phyloP scores from a whole-genome alignment of 2,329 filamentous ascomycete genomes.

The Scedosporium dehoogii region DNA sequence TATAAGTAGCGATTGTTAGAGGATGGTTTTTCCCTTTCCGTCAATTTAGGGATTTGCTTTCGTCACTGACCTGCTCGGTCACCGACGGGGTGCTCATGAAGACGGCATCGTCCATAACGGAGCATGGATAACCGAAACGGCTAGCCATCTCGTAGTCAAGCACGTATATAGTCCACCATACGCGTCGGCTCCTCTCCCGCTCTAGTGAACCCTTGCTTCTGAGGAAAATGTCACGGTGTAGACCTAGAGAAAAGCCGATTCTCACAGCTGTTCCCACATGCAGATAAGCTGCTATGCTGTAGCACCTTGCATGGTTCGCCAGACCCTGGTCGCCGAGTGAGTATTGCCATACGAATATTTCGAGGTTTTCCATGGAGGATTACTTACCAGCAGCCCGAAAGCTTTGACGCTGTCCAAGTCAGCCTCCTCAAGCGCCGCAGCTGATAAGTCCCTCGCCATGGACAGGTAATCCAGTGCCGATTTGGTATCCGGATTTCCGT shows the following conservation, averaged over 20 bases:
- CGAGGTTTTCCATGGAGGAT: no score
- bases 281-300: constrained; percentile 2
- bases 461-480: not conserved
- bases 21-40: not conserved
- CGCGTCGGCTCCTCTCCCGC: not conserved
- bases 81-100: constrained; percentile 1
- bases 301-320: not conserved
- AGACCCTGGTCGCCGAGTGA: not conserved
- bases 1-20: not conserved
- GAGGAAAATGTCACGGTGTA: constrained; percentile 3
- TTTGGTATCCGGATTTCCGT: not conserved
- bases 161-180: constrained; percentile 4
- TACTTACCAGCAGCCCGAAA: not conserved
- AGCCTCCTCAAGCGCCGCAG: not conserved
- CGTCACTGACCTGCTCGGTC: not conserved
- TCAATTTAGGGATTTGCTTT: not conserved
- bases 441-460: not conserved
- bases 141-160: constrained; percentile 4
- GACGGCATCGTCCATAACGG: constrained; percentile 2
- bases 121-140: constrained; percentile 2
- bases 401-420: constrained; percentile 1
- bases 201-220: constrained; percentile 3
- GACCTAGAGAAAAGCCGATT: constrained; percentile 1
- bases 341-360: not conserved
- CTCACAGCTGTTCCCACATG: not conserved